These are phyloP conservation scores for Vanrija humicola DNA, from an alignment of 1,284 basidiomycete genomes.

Conservation along the genomic window DNA sequence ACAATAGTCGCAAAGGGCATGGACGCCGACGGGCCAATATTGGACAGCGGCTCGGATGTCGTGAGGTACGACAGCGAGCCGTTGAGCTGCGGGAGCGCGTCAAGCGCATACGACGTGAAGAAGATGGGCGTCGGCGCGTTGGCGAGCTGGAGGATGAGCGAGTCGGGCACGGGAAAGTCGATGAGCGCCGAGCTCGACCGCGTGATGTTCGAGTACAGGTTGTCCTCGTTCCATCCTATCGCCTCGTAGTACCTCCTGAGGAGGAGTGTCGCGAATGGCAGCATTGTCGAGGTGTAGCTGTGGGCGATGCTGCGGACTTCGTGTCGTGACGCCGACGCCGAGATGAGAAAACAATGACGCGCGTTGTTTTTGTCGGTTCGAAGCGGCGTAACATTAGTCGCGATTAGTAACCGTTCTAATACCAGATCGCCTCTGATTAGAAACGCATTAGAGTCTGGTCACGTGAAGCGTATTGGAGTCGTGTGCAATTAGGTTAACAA, in stretches of 20 bases:
- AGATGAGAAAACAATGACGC: too few species aligned
- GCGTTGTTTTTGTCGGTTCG: too few species aligned
- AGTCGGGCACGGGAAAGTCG: constrained; percentile 43
- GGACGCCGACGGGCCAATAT: constrained; percentile 58
- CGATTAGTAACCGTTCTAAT: too few species aligned
- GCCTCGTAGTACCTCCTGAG: constrained; percentile 81
- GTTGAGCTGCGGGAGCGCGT: constrained; percentile 81
- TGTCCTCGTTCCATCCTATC: constrained; percentile 95
- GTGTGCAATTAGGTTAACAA: too few species aligned
- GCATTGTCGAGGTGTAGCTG: constrained; percentile 21
- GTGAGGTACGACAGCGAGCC: constrained; percentile 94
- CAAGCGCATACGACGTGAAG: constrained; percentile 85
- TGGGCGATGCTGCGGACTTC: not conserved
- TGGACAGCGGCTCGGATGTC: constrained; percentile 67
- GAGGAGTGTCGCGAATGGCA: constrained; percentile 73
- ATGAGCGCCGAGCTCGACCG: constrained; percentile 56
- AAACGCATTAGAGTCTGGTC: too few species aligned
- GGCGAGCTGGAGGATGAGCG: constrained; percentile 62
- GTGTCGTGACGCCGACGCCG: too few species aligned
- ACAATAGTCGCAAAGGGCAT: constrained; percentile 85
- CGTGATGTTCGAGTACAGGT: constrained; percentile 84
- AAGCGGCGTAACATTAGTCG: too few species aligned
- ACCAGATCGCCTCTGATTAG: too few species aligned
- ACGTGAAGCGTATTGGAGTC: too few species aligned
- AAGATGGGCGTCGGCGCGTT: constrained; percentile 86